phyloP scores from a whole-genome alignment of 2,329 filamentous ascomycete species.

The Claviceps humidiphila region DNA sequence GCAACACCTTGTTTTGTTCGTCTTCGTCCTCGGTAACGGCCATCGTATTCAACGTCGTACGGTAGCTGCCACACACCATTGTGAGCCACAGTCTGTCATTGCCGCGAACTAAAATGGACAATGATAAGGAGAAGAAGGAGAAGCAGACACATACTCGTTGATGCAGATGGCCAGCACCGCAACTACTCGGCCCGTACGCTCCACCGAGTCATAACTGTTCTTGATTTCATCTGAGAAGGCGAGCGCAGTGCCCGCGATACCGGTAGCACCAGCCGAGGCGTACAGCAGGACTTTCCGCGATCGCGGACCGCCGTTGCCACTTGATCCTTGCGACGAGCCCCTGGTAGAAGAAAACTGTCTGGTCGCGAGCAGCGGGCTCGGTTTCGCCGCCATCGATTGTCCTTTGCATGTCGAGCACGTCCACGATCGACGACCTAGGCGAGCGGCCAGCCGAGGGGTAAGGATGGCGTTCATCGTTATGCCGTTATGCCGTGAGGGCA shows the following conservation, averaged over 20 bases:
- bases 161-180: slow-evolving; percentile 67
- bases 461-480: slow-evolving; percentile 30
- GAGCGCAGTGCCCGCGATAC: slow-evolving; percentile 32
- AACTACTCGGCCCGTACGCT: slow-evolving; percentile 68
- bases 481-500: not conserved
- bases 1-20: slow-evolving; percentile 55
- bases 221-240: slow-evolving; percentile 58
- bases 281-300: slow-evolving; percentile 27
- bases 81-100: not conserved
- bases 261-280: slow-evolving; percentile 38
- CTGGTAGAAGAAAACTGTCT: slow-evolving; percentile 19
- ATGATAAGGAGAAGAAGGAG: not conserved
- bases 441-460: slow-evolving; percentile 24
- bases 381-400: slow-evolving; percentile 22
- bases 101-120: not conserved
- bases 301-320: slow-evolving; percentile 7
- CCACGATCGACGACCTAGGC: slow-evolving; percentile 28
- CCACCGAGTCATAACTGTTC: slow-evolving; percentile 59
- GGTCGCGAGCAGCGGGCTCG: slow-evolving; percentile 13
- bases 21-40: slow-evolving; percentile 48
- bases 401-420: slow-evolving; percentile 33
- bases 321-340: slow-evolving; percentile 11
- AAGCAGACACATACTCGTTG: slow-evolving; percentile 51
- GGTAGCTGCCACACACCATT: slow-evolving; percentile 49
- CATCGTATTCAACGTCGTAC: slow-evolving; percentile 61